Base-by-base conservation (phyloP, 495 filamentous ascomycete genomes). In the Chaetomium fimeti region DNA sequence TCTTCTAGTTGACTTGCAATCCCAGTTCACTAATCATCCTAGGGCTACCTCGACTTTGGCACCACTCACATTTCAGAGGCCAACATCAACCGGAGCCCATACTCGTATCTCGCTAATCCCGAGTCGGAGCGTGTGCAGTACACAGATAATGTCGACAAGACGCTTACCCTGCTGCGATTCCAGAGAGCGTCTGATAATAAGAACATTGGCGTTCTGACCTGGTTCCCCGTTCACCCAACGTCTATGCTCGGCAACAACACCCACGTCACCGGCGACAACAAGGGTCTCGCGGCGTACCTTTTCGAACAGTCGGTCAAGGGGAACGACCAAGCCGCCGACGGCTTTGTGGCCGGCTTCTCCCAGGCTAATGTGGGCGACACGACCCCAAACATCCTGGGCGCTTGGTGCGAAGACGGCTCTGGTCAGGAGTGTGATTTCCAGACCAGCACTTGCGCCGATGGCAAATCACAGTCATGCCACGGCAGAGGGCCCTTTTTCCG, bases 301-400 rank as follows among this genome's bases (percentile, higher is more conserved):
- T 89, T 97, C 62, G 94, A 98, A 74, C 80, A 90, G 68, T 87
- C 85, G 38, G 84, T 91, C 54, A 71, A 76, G 36, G 79, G 64
- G 16, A 74, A 80, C 51, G 58, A 66, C 22, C 75, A 68, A 9
- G 82, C 79, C 2, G 81, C 82, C 0, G 71, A 80, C 3, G 82
- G 83, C 25, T 96, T 92, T 66, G 89, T 98, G 18, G 91, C 94
- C 9, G 94, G 90, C 0, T 98, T 98, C 72, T 93, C 91, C 3
- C 93, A 97, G 75, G 86, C 91, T 5, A 98, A 92, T 69, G 92
- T 97, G 53, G 94, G 94, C 22, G 94, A 98, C 68, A 96, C 92
- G 2, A 88, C 86, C 12, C 94, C 94, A 20, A 98, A 98, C 69
- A 83, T 91, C 9, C 78, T 90, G 0, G 94, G 94, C 8, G 88